phyloP scores from a whole-genome alignment of 371 early-diverging fungal species.

The Rhizopus sp. region DNA sequence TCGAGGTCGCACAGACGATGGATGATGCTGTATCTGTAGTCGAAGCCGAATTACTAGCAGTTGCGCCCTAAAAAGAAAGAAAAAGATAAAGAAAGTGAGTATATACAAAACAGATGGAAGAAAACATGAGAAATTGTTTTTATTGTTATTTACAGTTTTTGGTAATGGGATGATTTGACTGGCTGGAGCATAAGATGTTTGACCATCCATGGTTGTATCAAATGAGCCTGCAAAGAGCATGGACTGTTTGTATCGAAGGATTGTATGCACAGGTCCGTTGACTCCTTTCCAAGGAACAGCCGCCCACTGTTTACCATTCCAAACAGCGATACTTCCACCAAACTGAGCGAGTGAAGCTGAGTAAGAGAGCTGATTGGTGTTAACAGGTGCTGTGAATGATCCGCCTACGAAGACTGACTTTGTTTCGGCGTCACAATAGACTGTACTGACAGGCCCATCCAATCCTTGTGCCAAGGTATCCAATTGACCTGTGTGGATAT shows the following conservation, averaged over 20 bases:
- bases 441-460: slow-evolving; percentile 66
- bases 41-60: slow-evolving; percentile 31
- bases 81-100: slow-evolving; percentile 2
- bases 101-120: not conserved
- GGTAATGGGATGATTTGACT: slow-evolving; percentile 43
- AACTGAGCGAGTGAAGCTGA: slow-evolving; percentile 43
- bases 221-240: slow-evolving; percentile 48
- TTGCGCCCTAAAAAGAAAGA: slow-evolving; percentile 19
- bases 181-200: slow-evolving; percentile 36
- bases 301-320: slow-evolving; percentile 50
- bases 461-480: slow-evolving; percentile 61
- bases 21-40: slow-evolving; percentile 48
- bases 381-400: slow-evolving; percentile 36
- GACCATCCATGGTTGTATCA: slow-evolving; percentile 48
- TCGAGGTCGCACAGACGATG: slow-evolving; percentile 47
- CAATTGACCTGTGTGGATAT: slow-evolving; percentile 43
- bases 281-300: slow-evolving; percentile 66
- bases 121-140: slow-evolving; percentile 5
- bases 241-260: slow-evolving; percentile 24
- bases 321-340: slow-evolving; percentile 61
- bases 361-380: slow-evolving; percentile 24
- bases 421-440: slow-evolving; percentile 60
- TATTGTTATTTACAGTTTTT: slow-evolving; percentile 19
- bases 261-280: slow-evolving; percentile 51
- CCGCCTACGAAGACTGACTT: slow-evolving; percentile 51